Percentiles rank a stretch among this genome's conserved stretches.
These are phyloP conservation scores for Irpex sp. DNA, from an alignment of 1,284 basidiomycete genomes.

Conservation along the genomic window DNA sequence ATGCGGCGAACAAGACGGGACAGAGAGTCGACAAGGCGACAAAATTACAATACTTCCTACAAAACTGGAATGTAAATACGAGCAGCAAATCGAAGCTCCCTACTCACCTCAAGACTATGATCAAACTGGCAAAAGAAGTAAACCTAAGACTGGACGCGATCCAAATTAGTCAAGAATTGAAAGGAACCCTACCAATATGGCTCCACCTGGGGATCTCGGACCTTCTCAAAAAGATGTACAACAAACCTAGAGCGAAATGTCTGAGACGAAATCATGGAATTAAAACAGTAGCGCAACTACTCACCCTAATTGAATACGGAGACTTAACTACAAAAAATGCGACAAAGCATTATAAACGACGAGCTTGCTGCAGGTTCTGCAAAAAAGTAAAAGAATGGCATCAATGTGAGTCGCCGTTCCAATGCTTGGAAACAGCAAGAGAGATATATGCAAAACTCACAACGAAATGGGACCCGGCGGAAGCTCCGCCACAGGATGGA, in stretches of 20 bases:
- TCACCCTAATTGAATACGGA: not conserved
- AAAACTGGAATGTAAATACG: constrained; percentile 22
- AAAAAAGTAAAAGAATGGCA: not conserved
- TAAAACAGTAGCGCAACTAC: not conserved
- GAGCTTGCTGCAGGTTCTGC: not conserved
- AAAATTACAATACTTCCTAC: constrained; percentile 21
- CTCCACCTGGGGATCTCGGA: constrained; percentile 20
- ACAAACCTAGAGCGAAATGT: not conserved
- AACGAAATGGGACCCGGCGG: not conserved
- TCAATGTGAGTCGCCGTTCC: not conserved
- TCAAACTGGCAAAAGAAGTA: constrained; percentile 11
- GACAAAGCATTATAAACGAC: not conserved
- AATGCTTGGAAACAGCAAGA: not conserved
- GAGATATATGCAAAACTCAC: not conserved
- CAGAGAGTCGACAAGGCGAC: not conserved
- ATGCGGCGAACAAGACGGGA: not conserved
- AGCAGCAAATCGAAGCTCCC: not conserved
- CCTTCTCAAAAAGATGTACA: not conserved
- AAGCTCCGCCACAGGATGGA: not conserved
- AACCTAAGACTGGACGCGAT: constrained; percentile 15
- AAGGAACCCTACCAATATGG: constrained; percentile 30
- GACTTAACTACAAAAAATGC: not conserved
- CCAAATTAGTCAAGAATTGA: constrained; percentile 10
- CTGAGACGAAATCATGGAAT: not conserved
- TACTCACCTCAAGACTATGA: constrained; percentile 6